Evolutionary conservation across 2,329 filamentous ascomycete species (phyloP), one percentile per base, ranked within the genome.

Genomic region (Exophiala spinifera): DNA sequence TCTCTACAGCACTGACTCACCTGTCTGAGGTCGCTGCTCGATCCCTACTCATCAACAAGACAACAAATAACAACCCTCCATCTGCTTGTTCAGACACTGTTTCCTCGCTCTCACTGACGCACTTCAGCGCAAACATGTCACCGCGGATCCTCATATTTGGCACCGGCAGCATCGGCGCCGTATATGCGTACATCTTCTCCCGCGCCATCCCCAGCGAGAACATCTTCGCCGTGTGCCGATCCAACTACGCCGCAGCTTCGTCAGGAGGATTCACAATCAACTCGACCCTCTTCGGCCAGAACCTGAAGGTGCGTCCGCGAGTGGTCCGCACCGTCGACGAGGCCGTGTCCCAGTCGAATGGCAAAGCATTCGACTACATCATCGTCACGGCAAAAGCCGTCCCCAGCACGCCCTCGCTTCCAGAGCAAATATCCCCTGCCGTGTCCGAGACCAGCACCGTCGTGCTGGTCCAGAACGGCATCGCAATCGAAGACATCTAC

Each of bases 401-500:
- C 21, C 74, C 74, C 1, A 69, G 65, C 7, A 65, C 64, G 2
- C 69, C 70, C 13, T 64, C 70, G 2, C 66, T 67, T 5, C 58
- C 67, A 2, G 59, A 67, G 4, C 57, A 69, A 19, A 72, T 79
- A 44, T 62, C 62, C 4, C 69, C 74, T 0, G 75, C 70, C 3
- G 66, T 79, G 2, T 63, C 37, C 8, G 59, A 46, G 28, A 10
- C 28, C 49, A 84, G 81, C 0, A 74, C 77, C 0, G 78, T 85
- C 37, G 79, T 81, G 6, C 75, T 86, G 1, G 75, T 84, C 14
- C 82, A 86, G 57, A 85, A 85, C 60, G 83, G 83, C 0, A 78
- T 85, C 34, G 76, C 74, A 1, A 83, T 84, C 55, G 83, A 86
- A 63, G 73, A 79, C 8, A 76, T 80, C 14, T 83, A 82, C 48